These are phyloP conservation scores for Suillus ampliporus DNA, from an alignment of 768 basidiomycete genomes.

Conservation along the genomic window DNA sequence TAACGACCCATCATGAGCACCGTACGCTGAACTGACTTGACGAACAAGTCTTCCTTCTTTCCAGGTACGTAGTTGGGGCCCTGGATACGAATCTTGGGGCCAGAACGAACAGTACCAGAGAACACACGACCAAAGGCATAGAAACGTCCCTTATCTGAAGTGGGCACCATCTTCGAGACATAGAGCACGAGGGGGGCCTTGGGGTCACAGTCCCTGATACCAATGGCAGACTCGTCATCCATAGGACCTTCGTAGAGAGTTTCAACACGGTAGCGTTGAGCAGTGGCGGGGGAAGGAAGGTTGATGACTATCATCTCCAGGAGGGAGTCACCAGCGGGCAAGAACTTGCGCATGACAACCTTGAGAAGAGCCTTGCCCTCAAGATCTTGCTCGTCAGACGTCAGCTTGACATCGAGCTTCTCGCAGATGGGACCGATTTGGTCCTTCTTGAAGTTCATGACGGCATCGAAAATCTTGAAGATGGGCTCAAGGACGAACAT, in stretches of 20 bases:
- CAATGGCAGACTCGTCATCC: conserved; percentile 99
- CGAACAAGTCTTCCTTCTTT: conserved; percentile 97
- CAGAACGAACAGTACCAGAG: conserved; percentile 95
- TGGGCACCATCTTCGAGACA: conserved; percentile 99
- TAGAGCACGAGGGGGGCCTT: conserved; percentile 96
- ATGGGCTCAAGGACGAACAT: conserved; percentile 98
- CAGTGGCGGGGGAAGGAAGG: conserved; percentile 95
- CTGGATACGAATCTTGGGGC: conserved; percentile 99
- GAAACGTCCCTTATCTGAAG: conserved; percentile 99
- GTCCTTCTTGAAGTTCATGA: conserved; percentile 99
- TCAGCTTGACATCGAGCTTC: conserved; percentile 94
- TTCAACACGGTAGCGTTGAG: conserved; percentile 98
- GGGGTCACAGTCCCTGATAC: conserved; percentile 98
- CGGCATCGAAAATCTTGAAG: conserved; percentile 96
- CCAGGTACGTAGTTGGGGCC: conserved; percentile 99
- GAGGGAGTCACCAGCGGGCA: conserved; percentile 97
- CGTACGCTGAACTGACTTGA: conserved; percentile 98
- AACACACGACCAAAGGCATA: conserved; percentile 99
- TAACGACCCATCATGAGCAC: conserved; percentile 99
- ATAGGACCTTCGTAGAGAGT: conserved; percentile 99
- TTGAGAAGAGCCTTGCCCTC: conserved; percentile 97
- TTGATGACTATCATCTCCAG: conserved; percentile 99
- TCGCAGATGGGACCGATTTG: conserved; percentile 82
- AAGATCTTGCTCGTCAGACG: conserved; percentile 86
- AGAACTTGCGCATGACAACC: conserved; percentile 98